phyloP scores from a whole-genome alignment of 768 basidiomycete species.

The Pulveroboletus frians region DNA sequence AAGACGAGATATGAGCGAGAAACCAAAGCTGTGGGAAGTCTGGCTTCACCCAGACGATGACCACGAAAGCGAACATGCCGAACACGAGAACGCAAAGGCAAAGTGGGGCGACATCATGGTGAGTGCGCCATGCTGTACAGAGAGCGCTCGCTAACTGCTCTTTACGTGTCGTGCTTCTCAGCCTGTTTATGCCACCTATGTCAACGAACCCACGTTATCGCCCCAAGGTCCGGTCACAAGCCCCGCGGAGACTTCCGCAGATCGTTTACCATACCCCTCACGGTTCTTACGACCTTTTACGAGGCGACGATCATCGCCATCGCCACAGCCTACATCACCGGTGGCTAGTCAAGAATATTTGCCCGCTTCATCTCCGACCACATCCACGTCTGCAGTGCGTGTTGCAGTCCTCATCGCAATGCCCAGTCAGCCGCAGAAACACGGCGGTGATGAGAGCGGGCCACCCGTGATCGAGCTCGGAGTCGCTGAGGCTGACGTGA shows the following conservation, averaged over 20 bases:
- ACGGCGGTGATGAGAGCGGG: conserved; percentile 16
- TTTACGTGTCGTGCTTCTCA: conserved; percentile 2
- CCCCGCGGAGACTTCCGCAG: background rate
- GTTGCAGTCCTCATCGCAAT: conserved; percentile 44
- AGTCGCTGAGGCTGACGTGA: conserved; percentile 17
- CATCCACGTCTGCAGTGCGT: conserved; percentile 25
- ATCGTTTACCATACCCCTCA: conserved; percentile 6
- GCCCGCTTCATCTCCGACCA: conserved; percentile 9
- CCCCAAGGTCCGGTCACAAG: background rate
- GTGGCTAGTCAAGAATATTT: background rate
- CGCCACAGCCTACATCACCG: conserved; percentile 6
- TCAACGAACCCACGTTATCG: conserved; percentile 7
- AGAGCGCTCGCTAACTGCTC: background rate
- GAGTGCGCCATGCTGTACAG: background rate
- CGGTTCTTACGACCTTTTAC: conserved; percentile 18
- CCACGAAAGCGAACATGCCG: conserved; percentile 12
- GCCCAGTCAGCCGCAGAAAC: conserved; percentile 25
- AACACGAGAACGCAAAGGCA: background rate
- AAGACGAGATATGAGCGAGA: conserved; percentile 28
- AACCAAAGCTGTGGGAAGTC: conserved; percentile 29
- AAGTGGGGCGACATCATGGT: conserved; percentile 30
- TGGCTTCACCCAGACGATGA: conserved; percentile 12
- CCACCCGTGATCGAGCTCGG: conserved; percentile 34
- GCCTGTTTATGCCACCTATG: conserved; percentile 24
- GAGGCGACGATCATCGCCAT: conserved; percentile 11